Percentiles rank a stretch among this genome's conserved stretches.
These are phyloP conservation scores for Petunia hybrid DNA, from an alignment of 305 asterid genomes.

Conservation along the genomic window DNA sequence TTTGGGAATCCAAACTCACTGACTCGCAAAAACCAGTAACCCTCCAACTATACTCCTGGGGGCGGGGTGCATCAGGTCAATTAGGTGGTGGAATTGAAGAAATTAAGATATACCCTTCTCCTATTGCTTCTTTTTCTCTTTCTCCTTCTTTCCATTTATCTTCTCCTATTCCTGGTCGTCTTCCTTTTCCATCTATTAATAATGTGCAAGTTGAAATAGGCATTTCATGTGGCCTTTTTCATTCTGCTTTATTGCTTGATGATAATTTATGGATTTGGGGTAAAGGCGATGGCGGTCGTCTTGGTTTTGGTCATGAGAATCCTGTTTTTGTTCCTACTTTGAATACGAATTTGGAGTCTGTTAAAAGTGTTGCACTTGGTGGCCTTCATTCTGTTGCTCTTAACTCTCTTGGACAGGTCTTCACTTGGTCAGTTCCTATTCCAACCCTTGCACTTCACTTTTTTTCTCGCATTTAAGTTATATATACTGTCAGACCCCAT, in stretches of 20 bases:
- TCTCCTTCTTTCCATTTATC: constrained; percentile 62
- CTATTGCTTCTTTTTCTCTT: constrained; percentile 64
- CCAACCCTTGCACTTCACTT: background rate
- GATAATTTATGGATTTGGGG: constrained; percentile 91
- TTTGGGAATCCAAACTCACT: constrained; percentile 44
- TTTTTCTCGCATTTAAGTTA: background rate
- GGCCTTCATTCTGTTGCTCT: constrained; percentile 92
- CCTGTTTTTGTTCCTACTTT: constrained; percentile 70
- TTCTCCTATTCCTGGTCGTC: constrained; percentile 71
- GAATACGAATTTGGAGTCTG: constrained; percentile 59
- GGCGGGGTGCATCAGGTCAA: constrained; percentile 97
- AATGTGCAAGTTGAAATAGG: constrained; percentile 55
- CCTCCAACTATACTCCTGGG: constrained; percentile 84
- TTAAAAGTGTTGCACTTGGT: constrained; percentile 78
- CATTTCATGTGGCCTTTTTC: constrained; percentile 89
- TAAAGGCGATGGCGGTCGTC: constrained; percentile 97
- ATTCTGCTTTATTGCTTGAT: constrained; percentile 80
- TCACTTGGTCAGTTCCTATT: constrained; percentile 79
- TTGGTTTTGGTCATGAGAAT: constrained; percentile 83
- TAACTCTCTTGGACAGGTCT: constrained; percentile 74
- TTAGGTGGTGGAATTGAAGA: constrained; percentile 91
- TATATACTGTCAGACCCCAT: background rate
- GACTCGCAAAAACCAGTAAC: constrained; percentile 41
- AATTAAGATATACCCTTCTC: constrained; percentile 74
- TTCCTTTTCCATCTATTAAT: constrained; percentile 33